These are phyloP conservation scores for Pseudocercospora pini-densiflorae DNA, from an alignment of 2,329 filamentous ascomycete genomes.

Conservation along the genomic window DNA sequence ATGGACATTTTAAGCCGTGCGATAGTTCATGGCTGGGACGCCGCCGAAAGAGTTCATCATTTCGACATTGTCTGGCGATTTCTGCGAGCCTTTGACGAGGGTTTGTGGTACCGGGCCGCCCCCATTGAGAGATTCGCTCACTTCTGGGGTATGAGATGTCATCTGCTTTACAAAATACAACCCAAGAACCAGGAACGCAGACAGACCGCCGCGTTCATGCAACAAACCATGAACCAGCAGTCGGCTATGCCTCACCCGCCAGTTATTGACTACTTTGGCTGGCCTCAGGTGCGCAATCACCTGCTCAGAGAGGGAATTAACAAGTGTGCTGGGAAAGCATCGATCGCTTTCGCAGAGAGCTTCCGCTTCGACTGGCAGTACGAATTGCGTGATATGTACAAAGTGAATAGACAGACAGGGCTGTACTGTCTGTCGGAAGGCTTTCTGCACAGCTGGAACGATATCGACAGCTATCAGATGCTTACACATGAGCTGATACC, in stretches of 20 bases:
- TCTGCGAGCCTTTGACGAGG: constrained; percentile 29
- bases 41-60: constrained; percentile 29
- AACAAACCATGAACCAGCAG: constrained; percentile 22
- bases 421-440: constrained; percentile 25
- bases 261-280: constrained; percentile 29
- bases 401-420: constrained; percentile 25
- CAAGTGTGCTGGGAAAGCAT: constrained; percentile 20
- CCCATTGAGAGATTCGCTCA: constrained; percentile 25
- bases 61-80: constrained; percentile 33
- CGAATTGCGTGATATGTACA: constrained; percentile 27
- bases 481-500: constrained; percentile 24
- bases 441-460: constrained; percentile 24
- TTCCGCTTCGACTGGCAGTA: constrained; percentile 30
- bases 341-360: constrained; percentile 27
- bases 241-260: constrained; percentile 13
- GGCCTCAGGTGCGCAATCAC: constrained; percentile 28
- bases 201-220: constrained; percentile 18
- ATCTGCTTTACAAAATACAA: constrained; percentile 29
- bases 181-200: constrained; percentile 29
- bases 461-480: constrained; percentile 22
- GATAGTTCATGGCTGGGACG: constrained; percentile 28
- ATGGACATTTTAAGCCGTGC: constrained; percentile 29
- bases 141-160: constrained; percentile 28
- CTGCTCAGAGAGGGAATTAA: constrained; percentile 23
- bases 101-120: constrained; percentile 28